Base-by-base conservation (phyloP, 805 yeast species). In the Wickerhamomyces tratensis region DNA sequence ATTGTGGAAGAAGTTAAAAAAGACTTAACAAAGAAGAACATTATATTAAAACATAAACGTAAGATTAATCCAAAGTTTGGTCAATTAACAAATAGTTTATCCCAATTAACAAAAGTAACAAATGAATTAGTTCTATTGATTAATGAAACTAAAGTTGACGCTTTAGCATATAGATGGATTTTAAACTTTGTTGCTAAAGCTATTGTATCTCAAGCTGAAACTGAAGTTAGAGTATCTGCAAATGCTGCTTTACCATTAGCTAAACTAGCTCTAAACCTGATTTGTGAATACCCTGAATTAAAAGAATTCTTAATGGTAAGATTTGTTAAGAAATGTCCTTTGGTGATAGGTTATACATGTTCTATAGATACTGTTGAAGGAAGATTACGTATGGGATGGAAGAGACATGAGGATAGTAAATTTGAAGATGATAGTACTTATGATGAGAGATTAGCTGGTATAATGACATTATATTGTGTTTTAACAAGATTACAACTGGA, bases 1-100 rank as follows among this genome's bases (percentile, higher is more conserved):
- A 69, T 89, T 12, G 79, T 78, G 5, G 70, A 65, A 11, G 75
- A 76, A 9, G 70, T 87, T 31, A 64, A 69, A 35, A 57, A 61
- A n/a, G 69, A 80, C 50, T 71, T 74, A 27, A 73, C 66, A 30
- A 54, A 74, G 34, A 81, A 80, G 51, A 75, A 72, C 39, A 56
- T 60, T n/a, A 70, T 79, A 33, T 69, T 73, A 15, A 70, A 72
- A n/a, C 71, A 78, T 43, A 82, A 82, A 55, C 68, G 96, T 40
- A 78, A 80, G 52, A 77, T 93, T 50, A 86, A 86, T 55, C 93
- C 96, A 6, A 84, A 82, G 56, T 79, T 93, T 50, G 98, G 98
- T 11, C 98, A 93, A 63, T 67, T 93, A 46, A 87, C 96, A 2
- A 81, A 79, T 54, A 79, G 88, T 41, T 62, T 57, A 41, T 38